Evolutionary conservation across 2,329 filamentous ascomycete genomes (phyloP).

Genomic region (Nemania abortiva): DNA sequence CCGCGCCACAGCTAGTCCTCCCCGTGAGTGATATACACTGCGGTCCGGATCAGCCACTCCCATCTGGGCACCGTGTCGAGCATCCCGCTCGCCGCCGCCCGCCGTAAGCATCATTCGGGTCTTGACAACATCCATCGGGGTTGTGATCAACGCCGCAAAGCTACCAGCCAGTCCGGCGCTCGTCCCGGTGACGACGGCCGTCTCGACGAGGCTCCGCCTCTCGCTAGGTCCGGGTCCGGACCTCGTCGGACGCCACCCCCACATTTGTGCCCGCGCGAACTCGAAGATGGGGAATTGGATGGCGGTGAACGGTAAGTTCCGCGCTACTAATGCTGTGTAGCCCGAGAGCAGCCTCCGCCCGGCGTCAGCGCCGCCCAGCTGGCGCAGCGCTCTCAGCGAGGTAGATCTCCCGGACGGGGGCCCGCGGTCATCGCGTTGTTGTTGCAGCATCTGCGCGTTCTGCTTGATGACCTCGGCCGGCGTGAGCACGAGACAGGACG

Average conservation of each 20-base stretch:
- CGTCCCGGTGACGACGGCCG: slow-evolving; percentile 76
- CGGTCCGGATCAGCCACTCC: slow-evolving; percentile 46
- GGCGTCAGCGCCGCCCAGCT: slow-evolving; percentile 65
- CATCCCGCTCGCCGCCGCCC: slow-evolving; percentile 46
- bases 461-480: slow-evolving; percentile 94
- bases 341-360: slow-evolving; percentile 73
- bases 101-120: slow-evolving; percentile 63
- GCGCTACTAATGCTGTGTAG: slow-evolving; percentile 82
- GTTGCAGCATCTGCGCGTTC: slow-evolving; percentile 85
- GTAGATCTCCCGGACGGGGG: slow-evolving; percentile 51
- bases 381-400: slow-evolving; percentile 63
- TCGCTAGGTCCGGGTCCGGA: slow-evolving; percentile 49
- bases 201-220: slow-evolving; percentile 66
- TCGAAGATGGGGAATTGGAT: slow-evolving; percentile 92
- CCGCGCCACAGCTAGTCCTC: slow-evolving; percentile 70
- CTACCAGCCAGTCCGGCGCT: slow-evolving; percentile 81
- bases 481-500: slow-evolving; percentile 87
- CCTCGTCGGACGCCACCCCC: slow-evolving; percentile 46
- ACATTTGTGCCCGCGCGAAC: slow-evolving; percentile 74
- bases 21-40: slow-evolving; percentile 22
- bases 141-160: slow-evolving; percentile 83
- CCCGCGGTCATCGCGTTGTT: slow-evolving; percentile 22
- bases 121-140: slow-evolving; percentile 90
- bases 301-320: slow-evolving; percentile 89
- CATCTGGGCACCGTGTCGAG: slow-evolving; percentile 45